These are phyloP conservation scores for Talaromyces sp. DNA, from an alignment of 2,329 filamentous ascomycete genomes.

Conservation along the genomic window DNA sequence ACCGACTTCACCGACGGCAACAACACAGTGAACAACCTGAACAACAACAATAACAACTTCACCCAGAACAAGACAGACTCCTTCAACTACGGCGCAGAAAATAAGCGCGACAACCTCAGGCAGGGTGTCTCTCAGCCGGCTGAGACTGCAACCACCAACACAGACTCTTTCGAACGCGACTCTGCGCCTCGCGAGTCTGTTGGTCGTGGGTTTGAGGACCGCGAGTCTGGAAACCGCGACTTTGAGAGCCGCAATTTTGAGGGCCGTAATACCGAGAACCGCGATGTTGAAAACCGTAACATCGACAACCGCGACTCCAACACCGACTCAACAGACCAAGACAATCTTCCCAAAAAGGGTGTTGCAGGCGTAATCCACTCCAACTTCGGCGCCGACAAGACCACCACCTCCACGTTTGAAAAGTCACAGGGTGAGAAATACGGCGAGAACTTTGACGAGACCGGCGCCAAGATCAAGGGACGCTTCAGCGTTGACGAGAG, in stretches of 20 bases:
- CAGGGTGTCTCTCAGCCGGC: background rate
- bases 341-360: background rate
- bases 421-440: conserved; percentile 13
- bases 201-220: background rate
- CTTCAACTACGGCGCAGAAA: background rate
- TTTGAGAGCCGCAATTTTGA: background rate
- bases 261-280: background rate
- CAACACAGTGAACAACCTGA: background rate
- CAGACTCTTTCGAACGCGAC: background rate
- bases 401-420: conserved; percentile 16
- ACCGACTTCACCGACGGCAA: background rate
- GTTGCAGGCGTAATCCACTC: conserved; percentile 9
- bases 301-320: background rate
- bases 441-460: conserved; percentile 7
- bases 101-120: background rate
- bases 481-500: background rate
- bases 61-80: background rate
- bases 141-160: background rate
- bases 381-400: conserved; percentile 15
- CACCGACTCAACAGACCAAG: background rate
- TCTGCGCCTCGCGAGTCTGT: background rate
- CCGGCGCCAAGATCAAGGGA: background rate
- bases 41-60: background rate
- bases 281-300: background rate
- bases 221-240: background rate